phyloP scores from a whole-genome alignment of 2,329 filamentous ascomycete species.

The Setomelanomma holmii region DNA sequence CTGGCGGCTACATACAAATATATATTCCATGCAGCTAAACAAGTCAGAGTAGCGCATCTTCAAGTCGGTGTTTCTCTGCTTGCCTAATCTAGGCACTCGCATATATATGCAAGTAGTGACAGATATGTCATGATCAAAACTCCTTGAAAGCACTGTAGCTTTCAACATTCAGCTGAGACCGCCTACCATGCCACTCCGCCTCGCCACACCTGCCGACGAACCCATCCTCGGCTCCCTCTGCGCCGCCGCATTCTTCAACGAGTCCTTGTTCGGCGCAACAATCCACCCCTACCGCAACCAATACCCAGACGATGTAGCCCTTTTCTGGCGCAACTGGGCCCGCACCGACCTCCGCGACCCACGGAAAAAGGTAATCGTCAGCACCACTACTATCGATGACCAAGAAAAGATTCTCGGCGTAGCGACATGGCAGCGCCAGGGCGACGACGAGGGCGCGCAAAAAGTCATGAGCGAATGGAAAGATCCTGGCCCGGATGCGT shows the following conservation, averaged over 20 bases:
- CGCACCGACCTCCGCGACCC: conserved; percentile 23
- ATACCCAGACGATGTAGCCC: conserved; percentile 31
- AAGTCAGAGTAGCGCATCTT: too few relatives aligned
- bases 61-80: too few relatives aligned
- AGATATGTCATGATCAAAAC: too few relatives aligned
- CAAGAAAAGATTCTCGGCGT: conserved; percentile 24
- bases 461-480: conserved; percentile 14
- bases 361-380: conserved; percentile 17
- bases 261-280: conserved; percentile 33
- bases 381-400: conserved; percentile 5
- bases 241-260: conserved; percentile 38
- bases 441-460: conserved; percentile 20
- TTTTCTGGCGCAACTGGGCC: conserved; percentile 31
- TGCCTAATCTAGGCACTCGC: too few relatives aligned
- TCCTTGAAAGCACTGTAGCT: too few relatives aligned
- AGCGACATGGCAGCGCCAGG: conserved; percentile 33
- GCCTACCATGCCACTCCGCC: conserved; percentile 24
- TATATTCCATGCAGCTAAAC: too few relatives aligned
- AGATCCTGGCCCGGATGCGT: conserved; percentile 13
- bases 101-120: too few relatives aligned
- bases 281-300: conserved; percentile 36
- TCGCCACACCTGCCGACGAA: conserved; percentile 24
- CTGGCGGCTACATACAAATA: too few relatives aligned
- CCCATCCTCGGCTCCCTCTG: conserved; percentile 25
- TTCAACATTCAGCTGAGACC: too few relatives aligned